Percentiles rank a stretch among this genome's conserved stretches.
Conservation (phyloP, 306 rosid genomes). For the Argentina anserina region DNA sequence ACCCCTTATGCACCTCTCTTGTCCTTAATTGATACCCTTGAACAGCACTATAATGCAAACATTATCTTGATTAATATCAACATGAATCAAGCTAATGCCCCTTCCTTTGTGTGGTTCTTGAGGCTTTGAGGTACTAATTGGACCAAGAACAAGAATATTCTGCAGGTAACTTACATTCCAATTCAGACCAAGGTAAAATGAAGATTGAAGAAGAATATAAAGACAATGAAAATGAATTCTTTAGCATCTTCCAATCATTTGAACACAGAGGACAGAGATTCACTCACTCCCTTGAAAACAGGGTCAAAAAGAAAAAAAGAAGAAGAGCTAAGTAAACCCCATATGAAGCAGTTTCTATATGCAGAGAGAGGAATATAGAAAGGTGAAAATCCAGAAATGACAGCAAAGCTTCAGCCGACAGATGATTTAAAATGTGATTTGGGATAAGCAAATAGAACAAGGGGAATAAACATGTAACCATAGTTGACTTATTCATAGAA, state of each 20-base stretch:
- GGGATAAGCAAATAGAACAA: conserved; percentile 23
- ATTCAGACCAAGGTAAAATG: not conserved
- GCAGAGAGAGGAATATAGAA: conserved; percentile 7
- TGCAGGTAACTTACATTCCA: not conserved
- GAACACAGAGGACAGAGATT: conserved; percentile 17
- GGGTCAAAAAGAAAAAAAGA: conserved; percentile 23
- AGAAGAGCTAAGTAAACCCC: conserved; percentile 16
- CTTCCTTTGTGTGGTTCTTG: conserved; percentile 1
- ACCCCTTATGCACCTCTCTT: conserved; percentile 16
- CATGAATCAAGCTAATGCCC: not conserved
- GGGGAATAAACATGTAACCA: conserved; percentile 28
- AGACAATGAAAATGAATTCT: not conserved
- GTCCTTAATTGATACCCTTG: conserved; percentile 8
- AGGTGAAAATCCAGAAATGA: conserved; percentile 30
- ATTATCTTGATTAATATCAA: not conserved
- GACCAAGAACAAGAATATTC: not conserved
- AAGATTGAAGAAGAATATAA: not conserved
- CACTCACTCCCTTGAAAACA: conserved; percentile 8
- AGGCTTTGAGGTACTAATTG: not conserved
- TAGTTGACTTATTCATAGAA: conserved; percentile 56
- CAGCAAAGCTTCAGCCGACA: conserved; percentile 51
- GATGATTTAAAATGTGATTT: conserved; percentile 35
- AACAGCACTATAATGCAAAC: not conserved
- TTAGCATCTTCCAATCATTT: conserved; percentile 16
- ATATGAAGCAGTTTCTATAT: not conserved